Evolutionary conservation across 2,329 filamentous ascomycete genomes (phyloP).

Genomic region (Chrysoporthe cubensis): DNA sequence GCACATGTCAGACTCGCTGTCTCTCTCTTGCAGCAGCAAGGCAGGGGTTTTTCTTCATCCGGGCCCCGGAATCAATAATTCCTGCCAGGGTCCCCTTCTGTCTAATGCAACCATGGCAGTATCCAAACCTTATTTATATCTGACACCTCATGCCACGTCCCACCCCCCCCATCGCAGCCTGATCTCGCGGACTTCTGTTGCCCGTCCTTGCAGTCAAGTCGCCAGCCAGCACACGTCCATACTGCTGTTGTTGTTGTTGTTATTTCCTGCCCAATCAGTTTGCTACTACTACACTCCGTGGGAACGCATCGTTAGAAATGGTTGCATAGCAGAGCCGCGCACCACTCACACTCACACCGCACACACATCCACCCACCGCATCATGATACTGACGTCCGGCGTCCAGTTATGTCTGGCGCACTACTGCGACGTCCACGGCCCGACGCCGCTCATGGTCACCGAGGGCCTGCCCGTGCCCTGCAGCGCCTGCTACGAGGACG

Average conservation of each 20-base stretch:
- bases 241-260: no score
- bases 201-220: not conserved
- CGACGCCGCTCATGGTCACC: conserved; percentile 71
- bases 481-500: conserved; percentile 58
- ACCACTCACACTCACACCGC: not conserved
- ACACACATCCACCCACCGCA: conserved; percentile 2
- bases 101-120: conserved; percentile 19
- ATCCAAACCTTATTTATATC: conserved; percentile 21
- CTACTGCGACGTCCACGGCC: conserved; percentile 72
- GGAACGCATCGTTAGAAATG: conserved; percentile 1
- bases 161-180: conserved; percentile 10
- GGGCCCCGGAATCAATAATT: conserved; percentile 5
- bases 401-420: conserved; percentile 70
- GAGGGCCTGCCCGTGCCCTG: conserved; percentile 67
- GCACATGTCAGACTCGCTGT: not conserved
- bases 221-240: no score
- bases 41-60: conserved; percentile 14
- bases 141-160: conserved; percentile 13
- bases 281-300: no score
- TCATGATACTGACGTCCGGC: conserved; percentile 44
- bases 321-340: conserved; percentile 10
- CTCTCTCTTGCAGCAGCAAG: not conserved
- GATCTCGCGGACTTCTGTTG: conserved; percentile 1
- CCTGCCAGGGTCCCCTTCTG: conserved; percentile 2
- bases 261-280: not conserved